Evolutionary conservation across 306 rosid genomes (phyloP).

Genomic region (Dalbergia cultrata): DNA sequence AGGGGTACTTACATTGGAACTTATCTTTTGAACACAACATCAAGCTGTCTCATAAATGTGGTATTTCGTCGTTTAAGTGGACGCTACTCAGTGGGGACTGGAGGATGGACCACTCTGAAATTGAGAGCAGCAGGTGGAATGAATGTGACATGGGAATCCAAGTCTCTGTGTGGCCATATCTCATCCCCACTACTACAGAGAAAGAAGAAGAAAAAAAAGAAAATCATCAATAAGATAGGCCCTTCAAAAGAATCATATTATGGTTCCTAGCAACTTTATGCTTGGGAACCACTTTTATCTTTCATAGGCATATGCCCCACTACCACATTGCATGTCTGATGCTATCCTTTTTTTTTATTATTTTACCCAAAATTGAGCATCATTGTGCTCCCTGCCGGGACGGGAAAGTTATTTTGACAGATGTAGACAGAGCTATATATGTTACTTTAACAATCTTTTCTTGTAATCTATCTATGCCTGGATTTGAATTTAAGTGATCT

Average conservation of each 20-base stretch:
- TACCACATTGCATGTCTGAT: constrained; percentile 37
- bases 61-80: constrained; percentile 36
- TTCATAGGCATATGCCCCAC: constrained; percentile 53
- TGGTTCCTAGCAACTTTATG: constrained; percentile 46
- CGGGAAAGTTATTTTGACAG: constrained; percentile 1
- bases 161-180: constrained; percentile 31
- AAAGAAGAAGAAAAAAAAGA: background rate
- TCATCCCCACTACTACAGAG: constrained; percentile 24
- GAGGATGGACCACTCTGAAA: constrained; percentile 40
- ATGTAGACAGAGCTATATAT: background rate
- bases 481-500: background rate
- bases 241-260: constrained; percentile 41
- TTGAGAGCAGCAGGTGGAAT: constrained; percentile 38
- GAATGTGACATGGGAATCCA: constrained; percentile 41
- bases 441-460: background rate
- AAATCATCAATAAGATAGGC: constrained; percentile 21
- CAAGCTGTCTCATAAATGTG: constrained; percentile 42
- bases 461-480: background rate
- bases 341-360: constrained; percentile 33
- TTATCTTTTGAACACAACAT: constrained; percentile 13
- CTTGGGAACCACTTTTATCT: constrained; percentile 42
- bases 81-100: constrained; percentile 28
- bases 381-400: constrained; percentile 40
- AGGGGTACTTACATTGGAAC: background rate
- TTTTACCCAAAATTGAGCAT: constrained; percentile 24